Evolutionary conservation across 1,139 yeast genomes (phyloP).

Genomic region (Kluyveromyces sp.): DNA sequence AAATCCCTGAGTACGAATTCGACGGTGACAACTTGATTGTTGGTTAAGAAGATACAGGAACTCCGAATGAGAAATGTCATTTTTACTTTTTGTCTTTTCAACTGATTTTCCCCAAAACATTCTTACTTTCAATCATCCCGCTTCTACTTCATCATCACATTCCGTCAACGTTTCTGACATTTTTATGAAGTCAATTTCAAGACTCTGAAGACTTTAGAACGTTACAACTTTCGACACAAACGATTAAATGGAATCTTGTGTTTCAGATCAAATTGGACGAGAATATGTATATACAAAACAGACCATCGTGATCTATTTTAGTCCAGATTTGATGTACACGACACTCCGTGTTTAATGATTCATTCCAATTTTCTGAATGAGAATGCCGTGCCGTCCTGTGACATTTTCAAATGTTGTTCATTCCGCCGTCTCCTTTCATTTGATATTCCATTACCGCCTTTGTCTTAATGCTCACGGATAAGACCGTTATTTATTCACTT

Average conservation of each 20-base stretch:
- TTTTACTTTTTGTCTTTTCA: not conserved
- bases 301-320: not conserved
- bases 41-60: slow-evolving; percentile 43
- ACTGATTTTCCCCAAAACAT: not conserved
- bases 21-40: slow-evolving; percentile 77
- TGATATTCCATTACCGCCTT: not conserved
- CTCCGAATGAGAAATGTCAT: not conserved
- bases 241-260: not conserved
- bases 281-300: not conserved
- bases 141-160: not conserved
- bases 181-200: too few relatives aligned
- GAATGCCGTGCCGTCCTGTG: not conserved
- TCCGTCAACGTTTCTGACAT: not conserved
- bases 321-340: too few relatives aligned
- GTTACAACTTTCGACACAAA: too few relatives aligned
- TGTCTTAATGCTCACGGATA: too few relatives aligned
- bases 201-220: too few relatives aligned
- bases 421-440: not conserved
- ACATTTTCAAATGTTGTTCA: not conserved
- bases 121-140: not conserved
- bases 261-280: not conserved
- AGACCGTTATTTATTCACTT: not conserved
- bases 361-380: too few relatives aligned
- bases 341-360: too few relatives aligned
- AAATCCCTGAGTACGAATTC: slow-evolving; percentile 88